These are phyloP conservation scores for Aspergillaceae sp. DNA, from an alignment of 2,329 filamentous ascomycete species.

Conservation along the genomic window DNA sequence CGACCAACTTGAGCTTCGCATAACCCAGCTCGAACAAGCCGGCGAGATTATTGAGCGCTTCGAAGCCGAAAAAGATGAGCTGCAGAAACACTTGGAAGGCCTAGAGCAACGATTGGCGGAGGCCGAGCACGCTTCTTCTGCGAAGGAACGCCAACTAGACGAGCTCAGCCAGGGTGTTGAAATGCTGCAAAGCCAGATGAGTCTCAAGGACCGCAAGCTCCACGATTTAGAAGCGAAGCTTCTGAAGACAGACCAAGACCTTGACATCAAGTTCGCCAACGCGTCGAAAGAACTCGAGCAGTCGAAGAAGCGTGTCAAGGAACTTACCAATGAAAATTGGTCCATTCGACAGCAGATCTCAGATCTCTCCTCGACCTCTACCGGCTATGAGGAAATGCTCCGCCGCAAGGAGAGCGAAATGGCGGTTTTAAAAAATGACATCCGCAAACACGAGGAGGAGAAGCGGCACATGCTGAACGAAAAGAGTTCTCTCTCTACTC, in stretches of 20 bases:
- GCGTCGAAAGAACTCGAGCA: conserved; percentile 72
- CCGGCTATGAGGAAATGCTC: conserved; percentile 89
- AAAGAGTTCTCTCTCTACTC: conserved; percentile 58
- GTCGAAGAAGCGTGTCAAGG: conserved; percentile 64
- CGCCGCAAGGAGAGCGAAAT: conserved; percentile 91
- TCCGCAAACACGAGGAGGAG: conserved; percentile 74
- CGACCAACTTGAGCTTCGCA: conserved; percentile 68
- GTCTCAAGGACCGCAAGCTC: conserved; percentile 79
- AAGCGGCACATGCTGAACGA: conserved; percentile 71
- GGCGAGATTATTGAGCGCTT: conserved; percentile 75
- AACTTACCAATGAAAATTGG: conserved; percentile 70
- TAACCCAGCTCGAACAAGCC: conserved; percentile 82
- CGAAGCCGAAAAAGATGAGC: conserved; percentile 73
- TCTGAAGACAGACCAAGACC: conserved; percentile 76
- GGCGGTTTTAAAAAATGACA: conserved; percentile 71
- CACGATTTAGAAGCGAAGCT: conserved; percentile 79
- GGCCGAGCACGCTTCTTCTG: conserved; percentile 60
- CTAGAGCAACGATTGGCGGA: conserved; percentile 65
- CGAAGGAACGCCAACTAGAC: conserved; percentile 68
- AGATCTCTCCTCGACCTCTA: conserved; percentile 81
- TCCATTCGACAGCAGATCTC: conserved; percentile 77
- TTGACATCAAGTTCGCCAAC: conserved; percentile 72
- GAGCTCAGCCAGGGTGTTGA: conserved; percentile 74
- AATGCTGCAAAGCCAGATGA: conserved; percentile 83
- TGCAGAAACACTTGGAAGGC: conserved; percentile 58